phyloP scores from a whole-genome alignment of 2,329 filamentous ascomycete genomes.

The Ilyonectria sp. region DNA sequence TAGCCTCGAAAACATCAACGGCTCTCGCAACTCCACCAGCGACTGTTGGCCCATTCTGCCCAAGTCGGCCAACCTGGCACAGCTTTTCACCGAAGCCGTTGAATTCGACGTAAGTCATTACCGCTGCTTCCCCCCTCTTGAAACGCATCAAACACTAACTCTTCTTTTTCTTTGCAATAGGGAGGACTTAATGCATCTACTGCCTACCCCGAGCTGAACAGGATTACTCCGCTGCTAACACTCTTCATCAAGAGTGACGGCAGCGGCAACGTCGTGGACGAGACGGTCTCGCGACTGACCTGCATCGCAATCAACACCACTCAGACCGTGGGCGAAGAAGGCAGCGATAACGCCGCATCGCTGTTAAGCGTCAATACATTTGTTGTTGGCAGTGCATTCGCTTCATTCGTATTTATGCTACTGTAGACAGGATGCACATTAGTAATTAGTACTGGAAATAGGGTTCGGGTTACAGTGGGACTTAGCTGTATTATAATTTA shows the following conservation, averaged over 20 bases:
- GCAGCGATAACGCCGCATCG: not conserved
- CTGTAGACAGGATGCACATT: too few relatives aligned
- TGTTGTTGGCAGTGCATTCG: not conserved
- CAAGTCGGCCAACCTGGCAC: conserved; percentile 13
- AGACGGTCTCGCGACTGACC: conserved; percentile 2
- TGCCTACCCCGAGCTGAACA: conserved; percentile 9
- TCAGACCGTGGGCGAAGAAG: not conserved
- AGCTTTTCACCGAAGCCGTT: not conserved
- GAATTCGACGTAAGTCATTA: conserved; percentile 1
- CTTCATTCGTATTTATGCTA: not conserved
- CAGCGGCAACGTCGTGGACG: not conserved
- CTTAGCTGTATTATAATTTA: too few relatives aligned
- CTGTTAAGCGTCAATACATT: not conserved
- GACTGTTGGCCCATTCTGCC: conserved; percentile 15
- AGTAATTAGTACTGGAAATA: too few relatives aligned
- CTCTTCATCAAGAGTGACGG: not conserved
- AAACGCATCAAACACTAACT: not conserved
- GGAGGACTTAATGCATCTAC: conserved; percentile 1
- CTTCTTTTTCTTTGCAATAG: not conserved
- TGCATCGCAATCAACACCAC: not conserved
- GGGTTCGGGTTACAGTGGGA: too few relatives aligned
- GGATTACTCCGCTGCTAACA: not conserved
- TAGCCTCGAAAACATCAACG: not conserved
- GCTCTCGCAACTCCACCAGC: conserved; percentile 1
- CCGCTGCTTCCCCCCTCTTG: not conserved